A percentile compares a stretch with the other conserved stretches of the same genome.
Evolutionary conservation across 1,139 yeast species (phyloP).

Genomic region (Protomyces pachydermus): DNA sequence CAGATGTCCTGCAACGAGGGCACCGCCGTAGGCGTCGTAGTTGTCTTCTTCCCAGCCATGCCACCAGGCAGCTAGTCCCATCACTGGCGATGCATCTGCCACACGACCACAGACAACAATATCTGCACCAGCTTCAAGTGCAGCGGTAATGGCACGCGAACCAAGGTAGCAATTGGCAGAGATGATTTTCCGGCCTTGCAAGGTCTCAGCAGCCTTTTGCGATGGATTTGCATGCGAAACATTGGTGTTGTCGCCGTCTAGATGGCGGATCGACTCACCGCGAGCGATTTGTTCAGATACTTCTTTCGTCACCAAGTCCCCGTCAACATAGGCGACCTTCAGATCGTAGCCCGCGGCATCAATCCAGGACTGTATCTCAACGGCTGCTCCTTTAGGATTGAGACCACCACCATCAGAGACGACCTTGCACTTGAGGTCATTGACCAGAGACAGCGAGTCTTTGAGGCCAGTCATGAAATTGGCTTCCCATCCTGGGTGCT

Average conservation of each 20-base stretch:
- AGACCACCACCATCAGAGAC: constrained; percentile 35
- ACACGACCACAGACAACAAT: constrained; percentile 35
- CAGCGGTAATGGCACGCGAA: constrained; percentile 33
- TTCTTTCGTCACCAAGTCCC: constrained; percentile 32
- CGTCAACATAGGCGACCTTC: constrained; percentile 34
- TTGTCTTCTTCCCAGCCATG: constrained; percentile 33
- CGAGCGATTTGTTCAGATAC: constrained; percentile 20
- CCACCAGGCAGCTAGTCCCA: constrained; percentile 36
- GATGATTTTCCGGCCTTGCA: constrained; percentile 24
- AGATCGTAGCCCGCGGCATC: constrained; percentile 25
- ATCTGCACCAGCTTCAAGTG: constrained; percentile 34
- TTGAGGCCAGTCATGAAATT: constrained; percentile 29
- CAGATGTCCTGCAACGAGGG: constrained; percentile 35
- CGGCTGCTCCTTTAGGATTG: constrained; percentile 33
- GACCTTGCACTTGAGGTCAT: constrained; percentile 30
- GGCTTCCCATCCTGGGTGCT: constrained; percentile 33
- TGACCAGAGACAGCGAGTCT: constrained; percentile 29
- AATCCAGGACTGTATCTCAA: constrained; percentile 28
- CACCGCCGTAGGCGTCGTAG: constrained; percentile 34
- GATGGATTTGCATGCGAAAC: constrained; percentile 11
- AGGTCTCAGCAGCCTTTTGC: constrained; percentile 28
- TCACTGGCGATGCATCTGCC: constrained; percentile 36
- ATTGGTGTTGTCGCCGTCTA: constrained; percentile 29
- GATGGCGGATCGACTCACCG: constrained; percentile 30
- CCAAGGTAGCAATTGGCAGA: constrained; percentile 34